These are phyloP conservation scores for Conticribra guillardii DNA, from an alignment of 108 stramenopile species.

Conservation along the genomic window DNA sequence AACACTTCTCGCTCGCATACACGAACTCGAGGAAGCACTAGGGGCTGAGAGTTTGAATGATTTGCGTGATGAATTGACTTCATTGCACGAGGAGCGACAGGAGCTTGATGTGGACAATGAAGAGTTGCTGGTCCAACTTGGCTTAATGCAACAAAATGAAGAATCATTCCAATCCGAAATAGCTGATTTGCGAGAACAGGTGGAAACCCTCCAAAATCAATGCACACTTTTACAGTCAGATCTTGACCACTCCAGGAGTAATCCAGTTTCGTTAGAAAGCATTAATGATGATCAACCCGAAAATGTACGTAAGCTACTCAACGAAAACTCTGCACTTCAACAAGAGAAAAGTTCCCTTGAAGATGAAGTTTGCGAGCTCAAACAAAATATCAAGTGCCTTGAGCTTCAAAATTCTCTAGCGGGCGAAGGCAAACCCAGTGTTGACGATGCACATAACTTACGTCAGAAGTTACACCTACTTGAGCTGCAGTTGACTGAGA, in stretches of 20 bases:
- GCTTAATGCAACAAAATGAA: slow-evolving; percentile 71
- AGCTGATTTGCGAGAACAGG: slow-evolving; percentile 30
- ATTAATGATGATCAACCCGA: background rate
- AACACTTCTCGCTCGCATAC: slow-evolving; percentile 26
- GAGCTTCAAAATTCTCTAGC: slow-evolving; percentile 2
- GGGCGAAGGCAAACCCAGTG: background rate
- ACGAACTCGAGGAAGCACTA: slow-evolving; percentile 39
- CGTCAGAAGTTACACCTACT: slow-evolving; percentile 30
- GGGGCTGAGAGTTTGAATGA: slow-evolving; percentile 32
- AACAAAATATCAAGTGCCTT: background rate
- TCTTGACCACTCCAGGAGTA: slow-evolving; percentile 16
- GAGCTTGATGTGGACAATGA: slow-evolving; percentile 72
- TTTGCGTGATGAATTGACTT: slow-evolving; percentile 49
- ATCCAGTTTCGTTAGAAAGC: background rate
- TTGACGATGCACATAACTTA: slow-evolving; percentile 7
- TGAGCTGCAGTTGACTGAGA: slow-evolving; percentile 43
- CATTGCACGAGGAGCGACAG: slow-evolving; percentile 54
- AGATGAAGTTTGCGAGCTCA: slow-evolving; percentile 15
- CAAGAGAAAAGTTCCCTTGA: slow-evolving; percentile 26
- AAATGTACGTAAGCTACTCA: slow-evolving; percentile 18
- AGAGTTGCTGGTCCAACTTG: slow-evolving; percentile 83
- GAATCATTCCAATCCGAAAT: slow-evolving; percentile 39
- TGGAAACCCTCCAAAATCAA: slow-evolving; percentile 24
- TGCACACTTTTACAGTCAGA: slow-evolving; percentile 26
- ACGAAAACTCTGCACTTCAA: slow-evolving; percentile 27